Evolutionary conservation across 1,284 basidiomycete species (phyloP).

Genomic region (Rhodotorula sp.): DNA sequence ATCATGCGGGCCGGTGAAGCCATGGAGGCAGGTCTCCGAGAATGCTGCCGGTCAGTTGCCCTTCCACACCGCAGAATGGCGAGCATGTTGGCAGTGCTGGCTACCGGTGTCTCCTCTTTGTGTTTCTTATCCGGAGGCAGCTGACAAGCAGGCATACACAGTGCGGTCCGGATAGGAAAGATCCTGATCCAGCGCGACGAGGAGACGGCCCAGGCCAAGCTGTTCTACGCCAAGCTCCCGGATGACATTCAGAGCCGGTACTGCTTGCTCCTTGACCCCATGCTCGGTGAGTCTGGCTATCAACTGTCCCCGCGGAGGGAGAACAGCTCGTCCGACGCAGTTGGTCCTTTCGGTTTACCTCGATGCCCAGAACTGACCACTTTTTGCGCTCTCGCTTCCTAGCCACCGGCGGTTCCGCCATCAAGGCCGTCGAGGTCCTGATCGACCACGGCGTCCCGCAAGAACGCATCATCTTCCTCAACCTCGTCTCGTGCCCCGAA

Average conservation of each 20-base stretch:
- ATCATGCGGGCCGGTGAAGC: constrained; percentile 64
- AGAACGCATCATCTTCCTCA: constrained; percentile 93
- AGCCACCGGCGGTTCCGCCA: constrained; percentile 97
- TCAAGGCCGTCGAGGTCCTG: constrained; percentile 94
- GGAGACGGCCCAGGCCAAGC: constrained; percentile 81
- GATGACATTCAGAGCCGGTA: constrained; percentile 89
- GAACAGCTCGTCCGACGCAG: too few relatives aligned
- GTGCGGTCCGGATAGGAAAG: constrained; percentile 76
- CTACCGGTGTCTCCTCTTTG: too few relatives aligned
- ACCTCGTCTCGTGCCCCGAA: constrained; percentile 89
- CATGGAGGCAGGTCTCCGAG: constrained; percentile 69
- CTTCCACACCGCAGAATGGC: neutral
- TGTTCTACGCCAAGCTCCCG: constrained; percentile 75
- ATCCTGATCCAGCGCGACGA: constrained; percentile 96
- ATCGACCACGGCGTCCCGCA: constrained; percentile 79
- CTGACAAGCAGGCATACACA: constrained; percentile 2
- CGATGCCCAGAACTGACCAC: neutral
- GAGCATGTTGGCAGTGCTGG: neutral
- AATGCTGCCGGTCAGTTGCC: constrained; percentile 64
- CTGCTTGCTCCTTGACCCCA: constrained; percentile 91
- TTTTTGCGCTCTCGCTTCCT: constrained; percentile 3
- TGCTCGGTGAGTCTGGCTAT: constrained; percentile 67
- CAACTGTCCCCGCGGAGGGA: too few relatives aligned
- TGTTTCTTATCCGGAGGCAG: neutral
- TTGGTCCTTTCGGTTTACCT: neutral